Evolutionary conservation across 345 rosid genomes (phyloP).

Genomic region (Linum tenue): DNA sequence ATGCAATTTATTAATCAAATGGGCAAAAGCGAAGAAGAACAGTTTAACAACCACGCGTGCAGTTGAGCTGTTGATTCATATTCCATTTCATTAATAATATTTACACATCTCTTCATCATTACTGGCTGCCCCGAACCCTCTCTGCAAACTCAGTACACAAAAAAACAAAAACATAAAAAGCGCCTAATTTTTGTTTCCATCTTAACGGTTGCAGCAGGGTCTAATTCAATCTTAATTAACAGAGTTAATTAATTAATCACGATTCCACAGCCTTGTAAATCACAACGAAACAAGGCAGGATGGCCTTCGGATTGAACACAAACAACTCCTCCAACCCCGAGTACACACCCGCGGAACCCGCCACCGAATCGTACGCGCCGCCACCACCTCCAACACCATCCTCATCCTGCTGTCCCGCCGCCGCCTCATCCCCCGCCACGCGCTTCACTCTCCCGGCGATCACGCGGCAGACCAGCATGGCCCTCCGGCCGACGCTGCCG

Average conservation of each 20-base stretch:
- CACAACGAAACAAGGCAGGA: slow-evolving; percentile 92
- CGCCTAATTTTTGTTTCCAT: background rate
- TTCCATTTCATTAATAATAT: background rate
- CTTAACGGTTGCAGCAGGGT: background rate
- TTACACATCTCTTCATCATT: background rate
- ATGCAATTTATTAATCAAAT: too few species aligned
- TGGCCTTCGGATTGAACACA: slow-evolving; percentile 77
- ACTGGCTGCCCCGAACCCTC: too few species aligned
- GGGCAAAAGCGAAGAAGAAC: too few species aligned
- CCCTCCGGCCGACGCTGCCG: slow-evolving; percentile 50
- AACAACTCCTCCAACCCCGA: slow-evolving; percentile 73
- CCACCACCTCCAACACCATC: slow-evolving; percentile 14
- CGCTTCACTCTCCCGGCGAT: slow-evolving; percentile 80
- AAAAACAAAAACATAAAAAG: background rate
- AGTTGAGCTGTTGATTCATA: background rate
- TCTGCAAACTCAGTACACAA: too few species aligned
- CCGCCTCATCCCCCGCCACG: slow-evolving; percentile 30
- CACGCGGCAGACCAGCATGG: slow-evolving; percentile 95
- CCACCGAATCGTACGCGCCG: slow-evolving; percentile 70
- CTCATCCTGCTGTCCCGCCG: slow-evolving; percentile 18
- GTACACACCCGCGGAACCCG: slow-evolving; percentile 57
- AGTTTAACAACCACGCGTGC: background rate
- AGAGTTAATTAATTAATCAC: slow-evolving; percentile 10
- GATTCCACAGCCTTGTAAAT: slow-evolving; percentile 62
- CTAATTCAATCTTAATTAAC: background rate